phyloP scores from a whole-genome alignment of 495 filamentous ascomycete genomes.

The Daldinia loculata region DNA sequence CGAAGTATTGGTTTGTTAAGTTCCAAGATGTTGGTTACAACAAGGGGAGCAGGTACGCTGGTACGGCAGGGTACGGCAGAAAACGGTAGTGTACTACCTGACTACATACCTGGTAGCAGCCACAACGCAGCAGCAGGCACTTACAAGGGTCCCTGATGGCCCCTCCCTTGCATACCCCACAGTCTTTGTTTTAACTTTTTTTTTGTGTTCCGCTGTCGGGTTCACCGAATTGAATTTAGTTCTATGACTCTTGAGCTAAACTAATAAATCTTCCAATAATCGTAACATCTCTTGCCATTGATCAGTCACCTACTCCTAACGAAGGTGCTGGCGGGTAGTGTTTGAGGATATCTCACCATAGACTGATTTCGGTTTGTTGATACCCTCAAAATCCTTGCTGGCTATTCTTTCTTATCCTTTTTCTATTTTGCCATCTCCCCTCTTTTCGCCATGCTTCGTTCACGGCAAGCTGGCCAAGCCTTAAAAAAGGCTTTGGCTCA shows the following conservation, averaged over 20 bases:
- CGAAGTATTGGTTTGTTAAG: background rate
- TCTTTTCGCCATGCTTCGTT: constrained; percentile 52
- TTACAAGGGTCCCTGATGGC: constrained; percentile 15
- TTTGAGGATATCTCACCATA: constrained; percentile 17
- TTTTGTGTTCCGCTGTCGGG: constrained; percentile 43
- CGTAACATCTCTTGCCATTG: constrained; percentile 36
- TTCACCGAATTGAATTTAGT: constrained; percentile 14
- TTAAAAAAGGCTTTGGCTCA: constrained; percentile 53
- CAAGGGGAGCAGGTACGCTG: background rate
- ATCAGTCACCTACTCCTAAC: constrained; percentile 10
- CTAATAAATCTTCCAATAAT: constrained; percentile 22
- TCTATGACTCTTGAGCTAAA: constrained; percentile 28
- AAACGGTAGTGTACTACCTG: background rate
- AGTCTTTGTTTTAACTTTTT: constrained; percentile 35
- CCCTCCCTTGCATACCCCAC: constrained; percentile 46
- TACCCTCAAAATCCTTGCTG: background rate
- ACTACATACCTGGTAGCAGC: background rate
- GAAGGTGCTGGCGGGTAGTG: constrained; percentile 22
- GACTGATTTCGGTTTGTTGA: constrained; percentile 8
- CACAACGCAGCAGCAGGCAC: background rate
- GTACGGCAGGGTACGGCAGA: background rate
- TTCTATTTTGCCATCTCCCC: background rate
- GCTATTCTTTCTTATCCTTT: constrained; percentile 14
- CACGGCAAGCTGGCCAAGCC: constrained; percentile 53
- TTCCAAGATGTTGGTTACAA: constrained; percentile 9